A percentile compares a stretch with the other conserved stretches of the same genome.
These are phyloP conservation scores for Pestalotiopsis sp. DNA, from an alignment of 2,329 filamentous ascomycete genomes.

Conservation along the genomic window DNA sequence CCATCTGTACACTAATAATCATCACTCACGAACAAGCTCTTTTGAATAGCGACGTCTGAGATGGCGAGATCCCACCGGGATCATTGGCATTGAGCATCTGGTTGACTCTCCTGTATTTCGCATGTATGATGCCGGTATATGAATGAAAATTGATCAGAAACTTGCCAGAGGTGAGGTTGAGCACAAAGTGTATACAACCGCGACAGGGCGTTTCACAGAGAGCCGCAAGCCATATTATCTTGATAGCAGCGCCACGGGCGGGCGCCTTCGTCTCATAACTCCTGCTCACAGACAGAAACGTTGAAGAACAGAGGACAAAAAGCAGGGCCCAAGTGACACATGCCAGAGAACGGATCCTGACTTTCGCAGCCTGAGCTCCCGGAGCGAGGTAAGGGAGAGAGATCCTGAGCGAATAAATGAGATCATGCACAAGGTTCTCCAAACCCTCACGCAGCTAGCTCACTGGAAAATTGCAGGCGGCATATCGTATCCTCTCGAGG, in stretches of 20 bases:
- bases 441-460: background rate
- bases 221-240: no score
- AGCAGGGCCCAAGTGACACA: background rate
- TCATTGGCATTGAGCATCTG: background rate
- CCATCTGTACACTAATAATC: background rate
- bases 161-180: no score
- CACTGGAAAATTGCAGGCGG: background rate
- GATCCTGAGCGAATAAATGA: background rate
- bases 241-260: no score
- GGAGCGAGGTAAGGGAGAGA: background rate
- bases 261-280: no score
- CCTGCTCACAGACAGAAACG: no score
- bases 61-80: background rate
- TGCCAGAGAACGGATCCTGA: background rate
- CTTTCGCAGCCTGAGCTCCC: background rate
- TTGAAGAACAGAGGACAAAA: background rate
- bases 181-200: no score
- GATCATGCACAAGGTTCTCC: background rate
- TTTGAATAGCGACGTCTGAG: background rate
- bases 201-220: no score
- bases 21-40: background rate
- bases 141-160: no score
- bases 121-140: no score
- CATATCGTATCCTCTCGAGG: background rate
- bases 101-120: no score